These are phyloP conservation scores for Hemisphaericaspora nanyangensis DNA, from an alignment of 805 yeast species.

Conservation along the genomic window DNA sequence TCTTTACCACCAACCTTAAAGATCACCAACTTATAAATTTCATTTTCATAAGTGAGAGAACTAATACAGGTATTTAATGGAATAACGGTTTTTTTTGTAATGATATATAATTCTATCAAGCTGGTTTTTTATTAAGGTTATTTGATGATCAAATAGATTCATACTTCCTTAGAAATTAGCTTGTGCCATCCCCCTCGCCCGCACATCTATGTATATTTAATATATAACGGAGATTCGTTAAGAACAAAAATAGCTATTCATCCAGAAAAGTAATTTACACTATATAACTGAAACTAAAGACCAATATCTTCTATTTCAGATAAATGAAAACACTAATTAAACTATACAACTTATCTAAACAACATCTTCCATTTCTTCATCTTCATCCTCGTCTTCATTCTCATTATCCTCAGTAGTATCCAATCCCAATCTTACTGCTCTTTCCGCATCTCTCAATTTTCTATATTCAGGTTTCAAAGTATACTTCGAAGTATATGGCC, in stretches of 20 bases:
- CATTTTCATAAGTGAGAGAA: background rate
- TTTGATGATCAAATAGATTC: no score
- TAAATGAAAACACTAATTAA: no score
- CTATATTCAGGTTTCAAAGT: conserved; percentile 87
- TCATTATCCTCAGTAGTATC: conserved; percentile 39
- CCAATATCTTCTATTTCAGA: no score
- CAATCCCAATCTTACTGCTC: conserved; percentile 58
- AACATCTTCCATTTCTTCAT: conserved; percentile 76
- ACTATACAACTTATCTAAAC: conserved; percentile 1
- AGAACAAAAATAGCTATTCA: background rate
- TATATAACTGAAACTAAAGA: no score
- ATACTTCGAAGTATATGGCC: conserved; percentile 93
- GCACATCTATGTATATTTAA: conserved; percentile 11
- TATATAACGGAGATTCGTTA: conserved; percentile 6
- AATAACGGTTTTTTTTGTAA: background rate
- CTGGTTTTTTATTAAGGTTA: no score
- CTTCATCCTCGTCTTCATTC: conserved; percentile 65
- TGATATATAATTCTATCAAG: no score
- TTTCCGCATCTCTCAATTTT: conserved; percentile 70
- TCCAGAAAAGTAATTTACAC: background rate
- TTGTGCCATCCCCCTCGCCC: conserved; percentile 1
- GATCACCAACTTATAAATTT: conserved; percentile 48
- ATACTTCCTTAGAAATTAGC: background rate
- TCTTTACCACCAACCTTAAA: conserved; percentile 93
- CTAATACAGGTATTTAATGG: conserved; percentile 3